phyloP scores from a whole-genome alignment of 768 basidiomycete genomes.

The Zangia roseola region DNA sequence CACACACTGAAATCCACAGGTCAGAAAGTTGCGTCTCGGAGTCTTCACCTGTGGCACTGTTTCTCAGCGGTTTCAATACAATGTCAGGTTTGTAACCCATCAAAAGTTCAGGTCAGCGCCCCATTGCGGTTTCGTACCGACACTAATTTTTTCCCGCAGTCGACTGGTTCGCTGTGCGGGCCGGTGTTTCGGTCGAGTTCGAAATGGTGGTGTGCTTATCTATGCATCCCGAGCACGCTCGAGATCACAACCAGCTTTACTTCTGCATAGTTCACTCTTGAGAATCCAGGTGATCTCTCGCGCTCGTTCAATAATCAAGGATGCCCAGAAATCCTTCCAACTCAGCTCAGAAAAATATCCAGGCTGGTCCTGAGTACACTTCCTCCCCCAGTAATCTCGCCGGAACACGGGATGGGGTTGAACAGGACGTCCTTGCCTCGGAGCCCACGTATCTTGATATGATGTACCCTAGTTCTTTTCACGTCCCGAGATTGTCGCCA shows the following conservation, averaged over 20 bases:
- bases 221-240: neutral
- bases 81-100: too few relatives aligned
- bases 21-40: too few relatives aligned
- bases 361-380: constrained; percentile 22
- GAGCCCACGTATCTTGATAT: constrained; percentile 4
- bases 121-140: too few relatives aligned
- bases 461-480: constrained; percentile 8
- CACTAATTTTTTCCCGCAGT: too few relatives aligned
- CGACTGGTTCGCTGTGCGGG: neutral
- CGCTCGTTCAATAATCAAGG: constrained; percentile 8
- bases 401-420: neutral
- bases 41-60: too few relatives aligned
- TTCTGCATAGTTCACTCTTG: neutral
- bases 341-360: constrained; percentile 6
- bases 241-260: neutral
- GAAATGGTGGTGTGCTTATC: constrained; percentile 16
- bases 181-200: constrained; percentile 16
- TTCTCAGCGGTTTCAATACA: too few relatives aligned
- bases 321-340: constrained; percentile 19
- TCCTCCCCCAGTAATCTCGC: neutral
- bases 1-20: too few relatives aligned
- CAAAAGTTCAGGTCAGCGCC: too few relatives aligned
- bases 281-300: constrained; percentile 19
- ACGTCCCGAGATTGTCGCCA: constrained; percentile 1
- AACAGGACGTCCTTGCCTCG: neutral